Evolutionary conservation across 2,329 filamentous ascomycete genomes (phyloP).

Genomic region (Pezicula radicicola): DNA sequence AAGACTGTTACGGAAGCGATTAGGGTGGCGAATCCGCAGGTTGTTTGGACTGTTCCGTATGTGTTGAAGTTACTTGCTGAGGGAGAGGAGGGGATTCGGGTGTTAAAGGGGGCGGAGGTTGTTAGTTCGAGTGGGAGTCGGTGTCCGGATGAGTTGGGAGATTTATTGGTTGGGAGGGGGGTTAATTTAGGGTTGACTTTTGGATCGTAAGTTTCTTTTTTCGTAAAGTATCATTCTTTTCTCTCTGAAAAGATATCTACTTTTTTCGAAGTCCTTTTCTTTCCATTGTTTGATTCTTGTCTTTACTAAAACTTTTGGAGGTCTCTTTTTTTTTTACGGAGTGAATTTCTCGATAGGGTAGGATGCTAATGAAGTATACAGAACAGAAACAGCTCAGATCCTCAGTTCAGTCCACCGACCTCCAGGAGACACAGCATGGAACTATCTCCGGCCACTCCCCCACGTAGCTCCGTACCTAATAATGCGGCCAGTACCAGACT

Average conservation of each 20-base stretch:
- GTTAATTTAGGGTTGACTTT: conserved; percentile 55
- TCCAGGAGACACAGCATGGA: conserved; percentile 54
- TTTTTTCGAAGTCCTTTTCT: too few relatives aligned
- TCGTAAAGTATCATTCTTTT: too few relatives aligned
- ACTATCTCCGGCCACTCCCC: conserved; percentile 44
- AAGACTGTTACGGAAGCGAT: conserved; percentile 44
- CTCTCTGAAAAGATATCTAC: too few relatives aligned
- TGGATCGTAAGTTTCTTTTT: conserved; percentile 40
- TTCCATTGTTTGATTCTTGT: background rate
- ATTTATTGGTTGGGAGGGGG: conserved; percentile 46
- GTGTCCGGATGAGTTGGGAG: conserved; percentile 56
- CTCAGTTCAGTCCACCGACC: conserved; percentile 48
- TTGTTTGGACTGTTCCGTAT: conserved; percentile 61
- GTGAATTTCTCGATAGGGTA: too few relatives aligned
- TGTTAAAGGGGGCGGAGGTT: conserved; percentile 42
- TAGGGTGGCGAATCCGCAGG: conserved; percentile 40
- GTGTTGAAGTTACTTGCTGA: conserved; percentile 61
- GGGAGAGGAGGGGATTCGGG: conserved; percentile 48
- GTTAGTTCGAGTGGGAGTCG: conserved; percentile 56
- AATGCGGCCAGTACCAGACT: conserved; percentile 18
- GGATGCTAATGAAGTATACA: background rate
- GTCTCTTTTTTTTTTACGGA: too few relatives aligned
- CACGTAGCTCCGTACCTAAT: conserved; percentile 11
- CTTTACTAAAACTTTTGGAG: background rate
- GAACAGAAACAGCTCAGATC: conserved; percentile 57